Base-by-base conservation (phyloP, 768 basidiomycete species). In the Tulasnella sp. region DNA sequence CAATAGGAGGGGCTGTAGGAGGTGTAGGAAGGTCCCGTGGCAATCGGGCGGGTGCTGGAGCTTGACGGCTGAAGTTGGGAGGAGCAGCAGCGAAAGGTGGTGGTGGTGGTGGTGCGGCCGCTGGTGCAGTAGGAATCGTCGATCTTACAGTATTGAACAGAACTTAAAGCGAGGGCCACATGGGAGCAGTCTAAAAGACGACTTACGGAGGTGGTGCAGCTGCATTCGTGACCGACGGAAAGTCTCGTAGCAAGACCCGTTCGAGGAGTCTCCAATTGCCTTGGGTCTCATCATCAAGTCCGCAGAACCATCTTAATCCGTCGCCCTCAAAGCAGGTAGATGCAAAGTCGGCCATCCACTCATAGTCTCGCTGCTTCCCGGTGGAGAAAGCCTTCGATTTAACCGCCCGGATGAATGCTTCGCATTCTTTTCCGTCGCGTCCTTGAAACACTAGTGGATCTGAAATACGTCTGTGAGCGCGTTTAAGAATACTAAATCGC, bases 271-370 rank as follows among this genome's bases (percentile, higher is more conserved):
- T 45, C 71, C 37, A 72, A 40, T 45, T 52, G 5, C 49, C 40
- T 34, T 72, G 37, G 17, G 49, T 52, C 71, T 34, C 71, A 31
- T 40, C 31, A 25, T 45, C 69, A 14, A 71, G 69, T 12, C n/a
- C 36, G 5, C n/a, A 71, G 29, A 34, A 52, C 71, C 71, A 72
- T 15, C 49, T 72, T n/a, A 40, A 45, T 22, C 37, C 71, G n/a
- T 52, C 31, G 31, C 71, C 40, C 19, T 34, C 38, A 52, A 72
- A 72, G 29, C 71, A 72, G 14, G 38, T 52, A 34, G 40, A 45
- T 40, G 71, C 37, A 34, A 42, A 52, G 40, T 52, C 71, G 31
- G 42, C 38, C 38, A 72, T 72, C 71, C 69, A 71, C 36, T 71
- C 31, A 25, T 71, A 36, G 42, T 72, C 71, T 31, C 71, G 22